Evolutionary conservation across 495 filamentous ascomycete species (phyloP).

Genomic region (Tuber brumale): DNA sequence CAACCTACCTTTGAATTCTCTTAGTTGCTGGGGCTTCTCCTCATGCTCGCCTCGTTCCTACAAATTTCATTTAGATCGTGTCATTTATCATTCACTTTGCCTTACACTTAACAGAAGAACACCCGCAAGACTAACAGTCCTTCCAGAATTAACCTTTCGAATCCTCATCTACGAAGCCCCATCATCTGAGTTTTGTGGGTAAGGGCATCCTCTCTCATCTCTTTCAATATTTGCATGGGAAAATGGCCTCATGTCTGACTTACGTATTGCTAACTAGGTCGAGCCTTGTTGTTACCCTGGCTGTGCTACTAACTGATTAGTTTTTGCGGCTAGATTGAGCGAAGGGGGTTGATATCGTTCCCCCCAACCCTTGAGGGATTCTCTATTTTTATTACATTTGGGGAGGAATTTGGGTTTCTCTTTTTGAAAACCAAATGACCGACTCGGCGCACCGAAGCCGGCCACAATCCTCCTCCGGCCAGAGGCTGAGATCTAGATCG

Average conservation of each 20-base stretch:
- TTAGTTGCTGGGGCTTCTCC: constrained; percentile 27
- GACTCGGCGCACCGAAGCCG: constrained; percentile 34
- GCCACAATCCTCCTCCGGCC: constrained; percentile 33
- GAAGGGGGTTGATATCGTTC: constrained; percentile 30
- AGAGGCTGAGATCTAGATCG: constrained; percentile 24
- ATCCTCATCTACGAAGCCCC: not conserved
- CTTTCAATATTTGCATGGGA: constrained; percentile 14
- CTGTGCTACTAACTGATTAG: constrained; percentile 38
- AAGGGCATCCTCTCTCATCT: constrained; percentile 25
- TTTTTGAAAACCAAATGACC: constrained; percentile 20
- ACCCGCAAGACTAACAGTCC: constrained; percentile 20
- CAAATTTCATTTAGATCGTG: constrained; percentile 15
- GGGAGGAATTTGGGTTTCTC: not conserved
- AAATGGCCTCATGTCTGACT: constrained; percentile 33
- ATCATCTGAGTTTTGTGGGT: constrained; percentile 25
- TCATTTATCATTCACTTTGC: constrained; percentile 19
- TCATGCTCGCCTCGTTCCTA: constrained; percentile 25
- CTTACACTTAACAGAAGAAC: constrained; percentile 17
- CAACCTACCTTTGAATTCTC: constrained; percentile 22
- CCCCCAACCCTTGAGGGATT: constrained; percentile 10
- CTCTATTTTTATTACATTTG: not conserved
- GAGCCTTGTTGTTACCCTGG: constrained; percentile 35
- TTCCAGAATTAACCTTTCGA: constrained; percentile 19
- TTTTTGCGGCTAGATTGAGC: constrained; percentile 29
- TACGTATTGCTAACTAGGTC: constrained; percentile 34